Base-by-base conservation (phyloP, 2,329 filamentous ascomycete species). In the Stemphylium beticola region DNA sequence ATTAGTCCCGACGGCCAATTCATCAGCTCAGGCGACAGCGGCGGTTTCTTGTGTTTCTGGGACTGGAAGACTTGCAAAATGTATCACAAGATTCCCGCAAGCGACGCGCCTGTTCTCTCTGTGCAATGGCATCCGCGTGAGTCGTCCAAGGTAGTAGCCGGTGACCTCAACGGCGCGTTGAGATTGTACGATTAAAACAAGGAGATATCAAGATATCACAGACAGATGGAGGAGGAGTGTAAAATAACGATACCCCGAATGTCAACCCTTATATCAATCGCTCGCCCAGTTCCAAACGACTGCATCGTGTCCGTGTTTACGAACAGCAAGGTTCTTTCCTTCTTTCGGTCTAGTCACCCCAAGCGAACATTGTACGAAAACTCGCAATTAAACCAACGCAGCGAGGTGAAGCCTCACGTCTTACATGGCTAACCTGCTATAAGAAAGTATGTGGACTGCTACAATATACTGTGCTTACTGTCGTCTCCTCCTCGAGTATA, bases 11-110 rank as follows among this genome's bases (percentile, higher is more conserved):
- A 98, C 73, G 95, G 95, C 0, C 92, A 96, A 72, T 96, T 97
- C 74, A 81, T 99, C 49, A 89, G 87, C 17, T 90, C 86, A 15
- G 95, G 95, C 58, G 95, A 99, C 75, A 91, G 87, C 46, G 92
- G 86, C 14, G 95, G 96, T 32, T 97, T 86, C 69, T 87, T 96
- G 42, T 96, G 91, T 77, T 97, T 98, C 79, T 99, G 93, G 92
- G 95, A 98, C 77, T 99, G 93, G 91, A 99, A 99, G 85, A 97
- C 92, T 34, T 96, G 93, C 76, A 98, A 97, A 79, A 93, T 99
- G 92, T 96, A 92, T 78, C 92, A 96, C 78, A 98, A 98, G 83
- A 86, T 99, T 62, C 86, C 90, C 77, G 93, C 92, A 20, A 87
- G 91, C 55, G 92, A 92, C 49, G 85, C 89, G 48, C 87, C 93